phyloP scores from a whole-genome alignment of 2,329 filamentous ascomycete genomes.

The Xylariaceae sp. region DNA sequence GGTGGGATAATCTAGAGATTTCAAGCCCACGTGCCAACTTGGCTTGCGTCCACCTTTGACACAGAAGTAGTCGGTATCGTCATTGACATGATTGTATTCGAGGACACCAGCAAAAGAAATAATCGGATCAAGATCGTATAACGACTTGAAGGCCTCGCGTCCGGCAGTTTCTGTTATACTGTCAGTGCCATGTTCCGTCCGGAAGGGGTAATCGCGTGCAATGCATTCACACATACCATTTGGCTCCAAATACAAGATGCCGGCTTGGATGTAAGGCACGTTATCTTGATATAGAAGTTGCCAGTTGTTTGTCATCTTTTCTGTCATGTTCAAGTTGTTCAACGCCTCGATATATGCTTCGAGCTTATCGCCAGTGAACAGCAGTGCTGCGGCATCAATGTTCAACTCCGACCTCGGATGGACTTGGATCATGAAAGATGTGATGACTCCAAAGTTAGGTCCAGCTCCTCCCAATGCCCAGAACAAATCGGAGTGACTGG shows the following conservation, averaged over 20 bases:
- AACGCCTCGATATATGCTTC: not conserved
- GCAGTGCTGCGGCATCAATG: not conserved
- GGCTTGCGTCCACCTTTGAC: not conserved
- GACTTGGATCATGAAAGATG: not conserved
- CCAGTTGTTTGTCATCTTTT: conserved; percentile 1
- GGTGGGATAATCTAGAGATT: not conserved
- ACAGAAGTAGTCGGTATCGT: not conserved
- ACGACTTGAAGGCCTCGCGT: not conserved
- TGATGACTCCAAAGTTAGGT: not conserved
- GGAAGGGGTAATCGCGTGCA: not conserved
- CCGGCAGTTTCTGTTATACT: not conserved
- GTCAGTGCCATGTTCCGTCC: not conserved
- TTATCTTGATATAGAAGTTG: not conserved
- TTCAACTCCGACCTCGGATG: not conserved
- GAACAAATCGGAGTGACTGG: not conserved
- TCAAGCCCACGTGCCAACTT: not conserved
- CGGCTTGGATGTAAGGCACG: not conserved
- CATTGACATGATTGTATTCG: not conserved
- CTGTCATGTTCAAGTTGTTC: conserved; percentile 1
- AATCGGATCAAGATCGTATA: not conserved
- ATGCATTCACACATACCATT: not conserved
- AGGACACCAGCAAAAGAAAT: not conserved
- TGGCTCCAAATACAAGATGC: not conserved
- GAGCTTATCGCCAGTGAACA: not conserved
- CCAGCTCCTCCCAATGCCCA: not conserved